Evolutionary conservation across 2,329 filamentous ascomycete species (phyloP), one percentile per base, ranked within the genome.

Genomic region (Hypoxylon sp.): DNA sequence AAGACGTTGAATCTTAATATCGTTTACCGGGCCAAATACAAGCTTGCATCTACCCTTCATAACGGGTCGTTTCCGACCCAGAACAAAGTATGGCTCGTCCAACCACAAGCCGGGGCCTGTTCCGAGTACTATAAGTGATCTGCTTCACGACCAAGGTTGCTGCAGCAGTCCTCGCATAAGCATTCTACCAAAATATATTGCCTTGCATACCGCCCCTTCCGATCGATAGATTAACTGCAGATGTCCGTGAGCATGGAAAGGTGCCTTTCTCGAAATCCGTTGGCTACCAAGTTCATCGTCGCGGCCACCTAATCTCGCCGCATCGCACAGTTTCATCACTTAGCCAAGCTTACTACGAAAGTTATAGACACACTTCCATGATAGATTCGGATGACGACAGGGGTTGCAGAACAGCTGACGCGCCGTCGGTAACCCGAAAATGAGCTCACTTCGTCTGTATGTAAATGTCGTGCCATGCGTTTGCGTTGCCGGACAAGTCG

Each of bases 141-240:
- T 48, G 30, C 60, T 58, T 58, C 34, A 50, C 65, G 45, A 57
- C 49, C 63, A 63, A 43, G 66, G 51, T 60, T 49, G 57, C 64
- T 68, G 67, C 70, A 73, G 67, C 38, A 43, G 60, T 43, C 50
- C 64, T 60, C 56, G 43, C 52, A 60, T 60, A 25, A 43, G 28
- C 41, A 60, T 53, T 53, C 19, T 28, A 57, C 51, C 60, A 65
- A 19, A 56, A 58, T 64, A 70, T 70, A 69, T 71, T 69, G 60
- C 46, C 52, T 34, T 71, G 65, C 68, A 71, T 71, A 63, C 63
- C 63, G 65, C 65, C 66, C 65, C 53, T 71, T 70, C 73, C 72
- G 73, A 75, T 75, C 73, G 73, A 74, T 75, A 74, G 66, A 75
- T 74, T 74, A 72, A 69, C 65, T 72, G 69, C 70, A 74, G 68